These are phyloP conservation scores for Coemansia furcata DNA, from an alignment of 192 early-diverging fungal genomes.

Conservation along the genomic window DNA sequence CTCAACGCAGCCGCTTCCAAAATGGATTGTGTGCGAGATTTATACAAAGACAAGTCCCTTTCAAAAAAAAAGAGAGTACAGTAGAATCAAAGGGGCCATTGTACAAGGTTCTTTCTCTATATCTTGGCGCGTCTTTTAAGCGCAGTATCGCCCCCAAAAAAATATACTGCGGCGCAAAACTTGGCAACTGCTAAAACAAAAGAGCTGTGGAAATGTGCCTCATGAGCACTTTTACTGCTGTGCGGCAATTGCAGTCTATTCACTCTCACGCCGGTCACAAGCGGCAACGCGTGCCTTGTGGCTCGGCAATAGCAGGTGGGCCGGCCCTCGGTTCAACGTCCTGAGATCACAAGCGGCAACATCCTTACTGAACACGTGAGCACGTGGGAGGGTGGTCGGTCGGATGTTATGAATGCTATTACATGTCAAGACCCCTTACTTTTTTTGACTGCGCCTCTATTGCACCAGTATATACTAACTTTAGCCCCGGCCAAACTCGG, in stretches of 20 bases:
- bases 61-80: neutral
- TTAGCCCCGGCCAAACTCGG: neutral
- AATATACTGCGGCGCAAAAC: neutral
- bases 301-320: neutral
- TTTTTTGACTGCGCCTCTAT: constrained; percentile 2
- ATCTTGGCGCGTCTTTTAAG: neutral
- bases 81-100: neutral
- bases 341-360: neutral
- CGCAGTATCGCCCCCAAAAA: neutral
- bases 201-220: too few species aligned
- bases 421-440: neutral
- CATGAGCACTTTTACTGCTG: neutral
- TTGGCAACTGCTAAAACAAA: neutral
- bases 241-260: neutral
- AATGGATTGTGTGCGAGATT: neutral
- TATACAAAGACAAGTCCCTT: neutral
- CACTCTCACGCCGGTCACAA: neutral
- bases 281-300: neutral
- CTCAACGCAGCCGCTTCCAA: neutral
- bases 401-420: neutral
- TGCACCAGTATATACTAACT: neutral
- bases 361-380: neutral
- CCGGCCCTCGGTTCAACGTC: neutral
- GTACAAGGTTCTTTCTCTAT: neutral
- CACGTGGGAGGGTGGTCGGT: neutral